Conservation (phyloP, 371 early-diverging fungal species). For the Mycotypha africana region DNA sequence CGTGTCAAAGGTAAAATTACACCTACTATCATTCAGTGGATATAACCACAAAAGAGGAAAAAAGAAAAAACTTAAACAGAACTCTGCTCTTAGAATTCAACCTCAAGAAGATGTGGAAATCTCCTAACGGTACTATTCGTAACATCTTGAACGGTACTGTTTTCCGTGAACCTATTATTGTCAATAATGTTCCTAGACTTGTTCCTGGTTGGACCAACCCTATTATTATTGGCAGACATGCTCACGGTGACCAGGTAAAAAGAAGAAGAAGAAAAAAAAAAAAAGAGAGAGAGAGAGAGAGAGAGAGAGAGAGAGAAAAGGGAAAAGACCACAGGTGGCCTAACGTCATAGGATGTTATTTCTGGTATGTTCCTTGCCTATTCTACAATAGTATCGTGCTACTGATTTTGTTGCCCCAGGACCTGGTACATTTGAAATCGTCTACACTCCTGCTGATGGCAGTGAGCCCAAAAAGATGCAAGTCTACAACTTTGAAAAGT, state of each 20-base stretch:
- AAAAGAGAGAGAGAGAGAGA: too few species aligned
- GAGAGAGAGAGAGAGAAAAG: too few species aligned
- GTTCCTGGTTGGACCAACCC: conserved; percentile 95
- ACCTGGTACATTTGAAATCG: conserved; percentile 86
- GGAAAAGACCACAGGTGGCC: too few species aligned
- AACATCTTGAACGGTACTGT: conserved; percentile 96
- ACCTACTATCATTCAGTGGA: too few species aligned
- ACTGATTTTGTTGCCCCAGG: conserved; percentile 89
- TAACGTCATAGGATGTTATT: too few species aligned
- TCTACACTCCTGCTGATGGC: conserved; percentile 84
- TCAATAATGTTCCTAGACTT: conserved; percentile 83
- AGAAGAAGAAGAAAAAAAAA: not conserved
- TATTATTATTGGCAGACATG: conserved; percentile 95
- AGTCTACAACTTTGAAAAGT: conserved; percentile 75
- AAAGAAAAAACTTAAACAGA: too few species aligned
- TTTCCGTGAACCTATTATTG: conserved; percentile 95
- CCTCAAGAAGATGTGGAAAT: conserved; percentile 94
- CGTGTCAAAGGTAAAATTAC: conserved; percentile 81
- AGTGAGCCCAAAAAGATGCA: conserved; percentile 54
- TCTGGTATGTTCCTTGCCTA: too few species aligned
- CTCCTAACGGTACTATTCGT: conserved; percentile 97
- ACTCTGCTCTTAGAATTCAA: conserved; percentile 67
- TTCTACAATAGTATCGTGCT: conserved; percentile 75
- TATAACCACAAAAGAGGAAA: too few species aligned
- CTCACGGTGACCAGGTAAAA: conserved; percentile 91